Evolutionary conservation across 192 early-diverging fungal species (phyloP).

Genomic region (Coemansia sp.): DNA sequence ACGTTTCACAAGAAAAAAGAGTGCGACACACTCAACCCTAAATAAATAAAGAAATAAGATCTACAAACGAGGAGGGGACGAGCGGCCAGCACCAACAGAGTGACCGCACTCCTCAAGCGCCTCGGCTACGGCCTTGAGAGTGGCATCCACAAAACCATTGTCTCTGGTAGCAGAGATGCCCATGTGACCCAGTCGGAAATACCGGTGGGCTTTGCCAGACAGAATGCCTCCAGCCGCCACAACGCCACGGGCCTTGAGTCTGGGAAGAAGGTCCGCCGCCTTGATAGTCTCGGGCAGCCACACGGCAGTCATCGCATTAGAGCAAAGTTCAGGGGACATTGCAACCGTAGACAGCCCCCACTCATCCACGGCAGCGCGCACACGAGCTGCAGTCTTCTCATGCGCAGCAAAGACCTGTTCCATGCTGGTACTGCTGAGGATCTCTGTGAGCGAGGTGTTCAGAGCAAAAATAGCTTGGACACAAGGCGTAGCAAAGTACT

Average conservation of each 20-base stretch:
- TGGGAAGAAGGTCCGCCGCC: slow-evolving; percentile 73
- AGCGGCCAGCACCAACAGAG: slow-evolving; percentile 14
- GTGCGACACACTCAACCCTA: too few relatives aligned
- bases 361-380: slow-evolving; percentile 69
- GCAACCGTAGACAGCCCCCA: slow-evolving; percentile 76
- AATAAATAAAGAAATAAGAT: neutral
- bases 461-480: slow-evolving; percentile 92
- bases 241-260: slow-evolving; percentile 75
- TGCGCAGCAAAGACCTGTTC: slow-evolving; percentile 80
- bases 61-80: slow-evolving; percentile 45
- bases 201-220: slow-evolving; percentile 73
- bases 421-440: slow-evolving; percentile 63
- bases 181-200: slow-evolving; percentile 95
- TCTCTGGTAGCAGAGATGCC: slow-evolving; percentile 74
- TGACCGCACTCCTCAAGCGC: slow-evolving; percentile 59
- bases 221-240: slow-evolving; percentile 93
- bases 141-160: slow-evolving; percentile 65
- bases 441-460: slow-evolving; percentile 76
- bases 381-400: slow-evolving; percentile 65
- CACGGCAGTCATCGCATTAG: slow-evolving; percentile 79
- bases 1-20: neutral
- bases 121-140: slow-evolving; percentile 60
- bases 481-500: slow-evolving; percentile 96
- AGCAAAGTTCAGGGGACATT: slow-evolving; percentile 56
- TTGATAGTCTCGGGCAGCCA: slow-evolving; percentile 86